A percentile compares a stretch with the other conserved stretches of the same genome.
These are phyloP conservation scores for Boletellus ananas DNA, from an alignment of 768 basidiomycete genomes.

Conservation along the genomic window DNA sequence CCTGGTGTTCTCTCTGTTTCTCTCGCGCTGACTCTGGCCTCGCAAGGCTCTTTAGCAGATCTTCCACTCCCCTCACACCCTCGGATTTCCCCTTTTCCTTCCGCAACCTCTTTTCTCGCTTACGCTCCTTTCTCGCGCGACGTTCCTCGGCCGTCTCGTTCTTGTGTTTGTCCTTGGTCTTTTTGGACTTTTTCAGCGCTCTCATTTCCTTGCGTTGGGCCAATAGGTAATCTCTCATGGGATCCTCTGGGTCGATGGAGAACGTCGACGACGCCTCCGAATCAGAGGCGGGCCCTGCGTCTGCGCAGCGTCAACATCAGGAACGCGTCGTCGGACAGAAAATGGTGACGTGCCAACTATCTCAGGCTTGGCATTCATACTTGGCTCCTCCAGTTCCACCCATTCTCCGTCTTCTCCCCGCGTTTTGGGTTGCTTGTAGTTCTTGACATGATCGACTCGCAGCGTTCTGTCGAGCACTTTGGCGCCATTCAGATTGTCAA, in stretches of 20 bases:
- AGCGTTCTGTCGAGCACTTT: conserved; percentile 81
- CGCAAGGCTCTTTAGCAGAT: conserved; percentile 50
- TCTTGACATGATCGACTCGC: conserved; percentile 88
- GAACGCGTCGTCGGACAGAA: not conserved
- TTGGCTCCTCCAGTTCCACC: conserved; percentile 80
- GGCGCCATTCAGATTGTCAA: conserved; percentile 98
- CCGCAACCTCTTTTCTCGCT: conserved; percentile 60
- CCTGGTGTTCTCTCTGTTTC: conserved; percentile 4
- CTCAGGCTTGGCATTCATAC: conserved; percentile 81
- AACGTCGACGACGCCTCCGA: conserved; percentile 62
- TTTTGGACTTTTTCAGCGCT: conserved; percentile 57
- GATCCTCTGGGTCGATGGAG: conserved; percentile 91
- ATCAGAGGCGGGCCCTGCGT: conserved; percentile 53
- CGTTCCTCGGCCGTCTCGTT: conserved; percentile 80
- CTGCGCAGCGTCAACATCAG: conserved; percentile 32
- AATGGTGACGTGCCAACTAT: conserved; percentile 48
- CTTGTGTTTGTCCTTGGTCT: conserved; percentile 64
- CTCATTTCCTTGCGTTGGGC: conserved; percentile 71
- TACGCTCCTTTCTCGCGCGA: conserved; percentile 68
- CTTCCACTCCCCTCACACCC: conserved; percentile 63
- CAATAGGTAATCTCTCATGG: conserved; percentile 92
- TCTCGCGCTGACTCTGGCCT: conserved; percentile 22
- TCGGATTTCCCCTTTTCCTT: conserved; percentile 53
- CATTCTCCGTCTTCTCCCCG: conserved; percentile 83
- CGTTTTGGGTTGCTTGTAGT: conserved; percentile 83